Base-by-base conservation (phyloP, 768 basidiomycete species). In the Xerocomellus dryophilus region DNA sequence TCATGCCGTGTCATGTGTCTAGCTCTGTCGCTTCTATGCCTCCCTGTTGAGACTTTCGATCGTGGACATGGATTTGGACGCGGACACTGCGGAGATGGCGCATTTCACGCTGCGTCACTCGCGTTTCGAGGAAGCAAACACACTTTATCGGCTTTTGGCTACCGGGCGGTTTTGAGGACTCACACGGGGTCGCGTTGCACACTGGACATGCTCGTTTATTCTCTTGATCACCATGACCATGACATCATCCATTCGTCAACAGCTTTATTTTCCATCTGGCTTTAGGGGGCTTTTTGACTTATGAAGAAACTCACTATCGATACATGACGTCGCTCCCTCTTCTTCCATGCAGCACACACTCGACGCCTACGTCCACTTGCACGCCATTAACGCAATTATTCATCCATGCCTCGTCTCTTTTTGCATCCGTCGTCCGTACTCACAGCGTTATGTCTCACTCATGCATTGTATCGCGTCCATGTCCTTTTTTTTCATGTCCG, bases 21-120 rank as follows among this genome's bases (percentile, higher is more conserved):
- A 90, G 88, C 76, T 90, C 31, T 90, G 86, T 68, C 84, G 89
- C 11, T 91, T 91, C 68, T 91, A 84, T 66, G 72, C 73, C 54
- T 84, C 87, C 0, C 75, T 92, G 44, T 78, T 90, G 72, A 86
- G 85, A 64, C 74, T 81, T 8, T 71, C 71, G 45, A 79, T 90
- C 62, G 78, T 89, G 51, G 86, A 88, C 61, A 76, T 81, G 2
- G 65, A 71, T 7, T 76, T 75, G n/a, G 88, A 89, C 51, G 77
- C 78, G 8, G 88, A 92, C 63, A 80, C 84, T 0, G 79, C 85
- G 6, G 90, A 90, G 72, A 90, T 92, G 79, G 78, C 79, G 6
- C 85, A 89, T 65, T 92, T 92, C 61, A 82, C 82, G 41, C 75
- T 92, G 44, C 80, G 81, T 36, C 77, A 88, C 61, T 78, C 90